Evolutionary conservation across 352 stramenopile species (phyloP).

Genomic region (Globisporangium takayamanum): DNA sequence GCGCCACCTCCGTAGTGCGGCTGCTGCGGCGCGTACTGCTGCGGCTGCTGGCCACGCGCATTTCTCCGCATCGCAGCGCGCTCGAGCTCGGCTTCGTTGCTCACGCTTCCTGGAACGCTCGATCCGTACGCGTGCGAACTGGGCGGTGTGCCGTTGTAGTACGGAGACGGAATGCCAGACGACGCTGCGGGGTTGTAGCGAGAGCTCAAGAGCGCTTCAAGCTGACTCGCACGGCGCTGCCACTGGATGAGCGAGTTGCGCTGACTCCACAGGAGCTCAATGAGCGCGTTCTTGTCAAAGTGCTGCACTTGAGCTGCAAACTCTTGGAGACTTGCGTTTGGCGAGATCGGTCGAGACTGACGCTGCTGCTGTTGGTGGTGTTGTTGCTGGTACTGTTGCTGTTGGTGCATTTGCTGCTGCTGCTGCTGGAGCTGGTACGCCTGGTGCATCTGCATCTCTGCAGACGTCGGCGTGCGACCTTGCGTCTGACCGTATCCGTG

Average conservation of each 20-base stretch:
- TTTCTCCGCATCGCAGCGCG: slow-evolving; percentile 33
- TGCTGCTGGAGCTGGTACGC: slow-evolving; percentile 20
- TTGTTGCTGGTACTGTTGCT: slow-evolving; percentile 25
- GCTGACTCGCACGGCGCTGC: slow-evolving; percentile 41
- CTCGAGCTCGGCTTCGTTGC: slow-evolving; percentile 45
- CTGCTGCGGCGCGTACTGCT: slow-evolving; percentile 5
- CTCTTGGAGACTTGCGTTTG: slow-evolving; percentile 33
- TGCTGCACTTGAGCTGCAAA: slow-evolving; percentile 68
- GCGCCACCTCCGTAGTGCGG: slow-evolving; percentile 9
- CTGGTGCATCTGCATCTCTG: slow-evolving; percentile 14
- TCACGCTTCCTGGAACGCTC: slow-evolving; percentile 22
- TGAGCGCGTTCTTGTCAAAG: slow-evolving; percentile 49
- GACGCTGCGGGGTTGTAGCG: slow-evolving; percentile 1
- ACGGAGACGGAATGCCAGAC: slow-evolving; percentile 18
- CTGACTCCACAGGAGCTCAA: slow-evolving; percentile 77
- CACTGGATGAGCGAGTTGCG: slow-evolving; percentile 52
- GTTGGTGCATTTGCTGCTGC: slow-evolving; percentile 20
- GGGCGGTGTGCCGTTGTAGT: slow-evolving; percentile 33
- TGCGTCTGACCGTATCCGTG: slow-evolving; percentile 9
- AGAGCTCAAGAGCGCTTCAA: slow-evolving; percentile 40
- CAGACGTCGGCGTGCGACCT: slow-evolving; percentile 1
- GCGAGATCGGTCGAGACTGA: slow-evolving; percentile 14
- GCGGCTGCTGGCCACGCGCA: slow-evolving; percentile 15
- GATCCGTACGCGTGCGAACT: slow-evolving; percentile 11
- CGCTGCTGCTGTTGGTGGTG: slow-evolving; percentile 20